Conservation (phyloP, 2,329 filamentous ascomycete species). For the Fusarium piperis region DNA sequence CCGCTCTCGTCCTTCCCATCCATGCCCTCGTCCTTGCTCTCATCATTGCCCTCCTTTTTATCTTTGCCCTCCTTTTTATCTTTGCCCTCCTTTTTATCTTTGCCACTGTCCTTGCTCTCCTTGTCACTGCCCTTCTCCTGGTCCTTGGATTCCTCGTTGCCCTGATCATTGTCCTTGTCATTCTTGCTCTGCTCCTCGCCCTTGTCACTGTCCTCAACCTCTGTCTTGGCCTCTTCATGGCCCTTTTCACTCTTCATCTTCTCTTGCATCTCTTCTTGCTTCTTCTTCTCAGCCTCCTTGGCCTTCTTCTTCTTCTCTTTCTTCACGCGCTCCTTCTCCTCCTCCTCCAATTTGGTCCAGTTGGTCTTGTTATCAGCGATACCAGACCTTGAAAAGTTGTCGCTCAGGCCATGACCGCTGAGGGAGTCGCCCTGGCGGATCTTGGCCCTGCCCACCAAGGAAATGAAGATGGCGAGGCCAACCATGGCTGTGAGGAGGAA, state of each 20-base stretch:
- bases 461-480: slow-evolving; percentile 82
- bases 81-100: slow-evolving; percentile 6
- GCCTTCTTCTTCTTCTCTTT: slow-evolving; percentile 51
- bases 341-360: slow-evolving; percentile 57
- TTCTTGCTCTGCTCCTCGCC: slow-evolving; percentile 24
- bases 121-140: slow-evolving; percentile 32
- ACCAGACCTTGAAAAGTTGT: slow-evolving; percentile 50
- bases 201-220: slow-evolving; percentile 16
- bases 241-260: slow-evolving; percentile 41
- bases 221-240: slow-evolving; percentile 22
- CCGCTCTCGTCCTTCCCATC: slow-evolving; percentile 18
- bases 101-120: slow-evolving; percentile 22
- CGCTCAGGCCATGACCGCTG: slow-evolving; percentile 48
- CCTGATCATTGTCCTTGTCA: slow-evolving; percentile 27
- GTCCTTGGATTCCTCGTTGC: slow-evolving; percentile 19
- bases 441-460: slow-evolving; percentile 83
- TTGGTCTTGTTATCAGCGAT: slow-evolving; percentile 51
- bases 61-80: slow-evolving; percentile 33
- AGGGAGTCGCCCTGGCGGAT: slow-evolving; percentile 57
- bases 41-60: slow-evolving; percentile 36
- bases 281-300: slow-evolving; percentile 46
- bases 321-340: slow-evolving; percentile 51
- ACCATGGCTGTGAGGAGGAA: slow-evolving; percentile 93
- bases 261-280: slow-evolving; percentile 46
- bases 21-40: background rate